phyloP scores from a whole-genome alignment of 2,329 filamentous ascomycete genomes.

The Ascochyta koolunga region DNA sequence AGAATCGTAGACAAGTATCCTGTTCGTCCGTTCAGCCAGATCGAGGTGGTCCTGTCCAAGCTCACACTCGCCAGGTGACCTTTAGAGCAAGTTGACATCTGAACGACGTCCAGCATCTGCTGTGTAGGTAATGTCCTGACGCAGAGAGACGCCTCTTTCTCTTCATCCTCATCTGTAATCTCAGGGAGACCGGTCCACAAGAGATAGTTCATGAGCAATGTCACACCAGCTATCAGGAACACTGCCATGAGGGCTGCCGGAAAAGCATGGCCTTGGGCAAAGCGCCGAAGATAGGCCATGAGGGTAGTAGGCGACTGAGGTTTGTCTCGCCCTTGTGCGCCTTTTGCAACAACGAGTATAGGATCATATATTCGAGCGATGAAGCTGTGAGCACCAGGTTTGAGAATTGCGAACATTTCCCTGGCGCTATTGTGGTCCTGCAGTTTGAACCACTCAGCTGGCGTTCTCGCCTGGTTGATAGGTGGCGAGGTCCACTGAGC shows the following conservation, averaged over 20 bases:
- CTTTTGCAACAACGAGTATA: constrained; percentile 72
- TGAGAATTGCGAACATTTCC: constrained; percentile 77
- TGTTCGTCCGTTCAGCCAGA: constrained; percentile 58
- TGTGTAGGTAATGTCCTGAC: constrained; percentile 67
- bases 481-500: constrained; percentile 54
- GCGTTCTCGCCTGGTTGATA: constrained; percentile 77
- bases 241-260: constrained; percentile 69
- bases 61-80: constrained; percentile 73
- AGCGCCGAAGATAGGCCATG: constrained; percentile 56
- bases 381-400: constrained; percentile 73
- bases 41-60: constrained; percentile 70
- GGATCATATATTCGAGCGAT: constrained; percentile 77
- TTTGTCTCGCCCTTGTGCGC: constrained; percentile 67
- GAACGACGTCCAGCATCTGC: constrained; percentile 72
- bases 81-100: constrained; percentile 66
- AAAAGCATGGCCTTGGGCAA: constrained; percentile 70
- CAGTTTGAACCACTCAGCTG: constrained; percentile 74
- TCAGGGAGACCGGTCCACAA: constrained; percentile 67
- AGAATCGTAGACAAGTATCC: constrained; percentile 39
- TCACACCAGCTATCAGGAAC: constrained; percentile 67
- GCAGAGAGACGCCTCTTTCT: constrained; percentile 60
- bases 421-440: constrained; percentile 80
- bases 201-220: constrained; percentile 75
- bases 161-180: constrained; percentile 52
- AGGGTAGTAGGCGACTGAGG: constrained; percentile 58